A percentile compares a stretch with the other conserved stretches of the same genome.
Conservation (phyloP, 2,329 filamentous ascomycete genomes). For the Cladosporium velox region DNA sequence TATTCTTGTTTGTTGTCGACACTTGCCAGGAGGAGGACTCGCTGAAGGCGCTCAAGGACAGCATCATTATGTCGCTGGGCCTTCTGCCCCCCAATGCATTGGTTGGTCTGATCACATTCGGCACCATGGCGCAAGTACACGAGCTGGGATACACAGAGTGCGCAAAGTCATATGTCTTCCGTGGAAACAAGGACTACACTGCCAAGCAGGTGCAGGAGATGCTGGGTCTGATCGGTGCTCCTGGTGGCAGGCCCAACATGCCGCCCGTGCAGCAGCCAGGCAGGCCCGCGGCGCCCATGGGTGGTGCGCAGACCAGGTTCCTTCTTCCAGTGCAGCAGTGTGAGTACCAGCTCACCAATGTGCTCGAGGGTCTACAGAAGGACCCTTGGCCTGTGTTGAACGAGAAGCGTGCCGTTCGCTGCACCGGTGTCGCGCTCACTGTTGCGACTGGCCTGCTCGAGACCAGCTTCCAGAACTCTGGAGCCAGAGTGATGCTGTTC, state of each 20-base stretch:
- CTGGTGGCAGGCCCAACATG: slow-evolving; percentile 70
- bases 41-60: slow-evolving; percentile 79
- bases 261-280: slow-evolving; percentile 70
- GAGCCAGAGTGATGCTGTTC: slow-evolving; percentile 95
- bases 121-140: slow-evolving; percentile 96
- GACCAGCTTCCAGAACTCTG: slow-evolving; percentile 92
- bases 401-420: slow-evolving; percentile 85
- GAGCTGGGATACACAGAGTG: slow-evolving; percentile 98
- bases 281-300: slow-evolving; percentile 63
- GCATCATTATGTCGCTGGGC: slow-evolving; percentile 81
- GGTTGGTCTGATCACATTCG: slow-evolving; percentile 82
- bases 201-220: slow-evolving; percentile 99
- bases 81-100: slow-evolving; percentile 78
- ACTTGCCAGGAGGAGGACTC: slow-evolving; percentile 88
- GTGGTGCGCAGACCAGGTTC: slow-evolving; percentile 84
- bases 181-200: slow-evolving; percentile 96
- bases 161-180: slow-evolving; percentile 97
- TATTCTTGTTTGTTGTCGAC: slow-evolving; percentile 85
- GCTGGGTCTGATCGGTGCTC: slow-evolving; percentile 73
- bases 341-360: slow-evolving; percentile 96
- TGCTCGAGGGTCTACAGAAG: slow-evolving; percentile 90
- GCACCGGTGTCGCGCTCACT: slow-evolving; percentile 93
- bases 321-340: slow-evolving; percentile 91
- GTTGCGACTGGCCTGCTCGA: slow-evolving; percentile 92
- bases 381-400: slow-evolving; percentile 97